phyloP scores from a whole-genome alignment of 495 filamentous ascomycete genomes.

The Daldinia loculata region DNA sequence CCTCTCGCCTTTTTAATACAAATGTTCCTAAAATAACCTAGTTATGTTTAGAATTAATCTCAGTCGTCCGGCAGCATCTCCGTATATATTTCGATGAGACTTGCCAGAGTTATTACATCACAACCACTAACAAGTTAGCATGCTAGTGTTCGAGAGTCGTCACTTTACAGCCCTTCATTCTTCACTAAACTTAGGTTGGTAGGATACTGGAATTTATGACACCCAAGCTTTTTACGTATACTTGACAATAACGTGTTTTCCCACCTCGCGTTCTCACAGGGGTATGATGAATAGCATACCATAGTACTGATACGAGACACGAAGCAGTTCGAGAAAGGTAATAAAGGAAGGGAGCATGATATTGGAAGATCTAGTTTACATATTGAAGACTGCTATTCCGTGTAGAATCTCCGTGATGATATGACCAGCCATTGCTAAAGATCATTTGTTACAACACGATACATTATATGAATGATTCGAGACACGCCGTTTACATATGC shows the following conservation, averaged over 20 bases:
- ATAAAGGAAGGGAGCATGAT: no score
- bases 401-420: not conserved
- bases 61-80: not conserved
- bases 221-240: no score
- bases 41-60: not conserved
- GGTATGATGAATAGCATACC: no score
- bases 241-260: no score
- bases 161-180: not conserved
- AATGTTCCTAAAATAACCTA: no score
- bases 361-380: no score
- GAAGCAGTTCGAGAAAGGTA: no score
- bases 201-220: no score
- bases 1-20: no score
- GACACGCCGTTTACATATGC: not conserved
- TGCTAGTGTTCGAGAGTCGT: not conserved
- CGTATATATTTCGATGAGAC: not conserved
- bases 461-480: not conserved
- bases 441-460: not conserved
- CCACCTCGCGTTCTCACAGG: no score
- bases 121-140: not conserved
- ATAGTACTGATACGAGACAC: no score
- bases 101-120: not conserved
- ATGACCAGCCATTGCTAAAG: not conserved
- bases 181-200: no score
- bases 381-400: not conserved